These are phyloP conservation scores for Daldinia sp. DNA, from an alignment of 2,329 filamentous ascomycete genomes.

Conservation along the genomic window DNA sequence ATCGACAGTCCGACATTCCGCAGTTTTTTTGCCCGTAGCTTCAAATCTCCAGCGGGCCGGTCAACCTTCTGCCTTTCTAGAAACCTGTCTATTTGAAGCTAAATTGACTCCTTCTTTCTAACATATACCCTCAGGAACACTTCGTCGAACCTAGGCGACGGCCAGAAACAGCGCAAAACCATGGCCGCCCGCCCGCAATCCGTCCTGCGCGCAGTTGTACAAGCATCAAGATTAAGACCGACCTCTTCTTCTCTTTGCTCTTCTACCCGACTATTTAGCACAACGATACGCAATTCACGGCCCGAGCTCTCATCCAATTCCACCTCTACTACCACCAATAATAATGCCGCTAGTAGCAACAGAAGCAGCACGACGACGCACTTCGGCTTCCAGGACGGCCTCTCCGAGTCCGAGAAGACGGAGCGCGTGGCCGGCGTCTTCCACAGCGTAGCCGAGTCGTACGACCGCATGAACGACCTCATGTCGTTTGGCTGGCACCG, in stretches of 20 bases:
- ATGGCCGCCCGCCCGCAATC: constrained; percentile 47
- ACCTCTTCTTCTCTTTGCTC: constrained; percentile 20
- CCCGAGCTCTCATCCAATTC: constrained; percentile 36
- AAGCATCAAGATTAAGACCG: constrained; percentile 35
- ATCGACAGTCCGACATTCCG: constrained; percentile 27
- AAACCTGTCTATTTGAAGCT: constrained; percentile 11
- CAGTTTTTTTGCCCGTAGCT: constrained; percentile 6
- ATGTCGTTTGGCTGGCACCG: constrained; percentile 99
- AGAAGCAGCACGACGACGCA: constrained; percentile 73
- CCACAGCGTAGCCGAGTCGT: constrained; percentile 91
- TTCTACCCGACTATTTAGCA: constrained; percentile 41
- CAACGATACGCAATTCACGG: constrained; percentile 39
- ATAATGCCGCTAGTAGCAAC: constrained; percentile 27
- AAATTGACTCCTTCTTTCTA: not conserved
- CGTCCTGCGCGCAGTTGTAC: constrained; percentile 44
- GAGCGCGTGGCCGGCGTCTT: constrained; percentile 85
- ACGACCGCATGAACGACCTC: constrained; percentile 98
- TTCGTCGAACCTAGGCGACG: constrained; percentile 30
- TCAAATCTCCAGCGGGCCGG: not conserved
- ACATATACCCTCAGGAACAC: constrained; percentile 8
- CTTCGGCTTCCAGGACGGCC: constrained; percentile 85
- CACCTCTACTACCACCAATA: constrained; percentile 42
- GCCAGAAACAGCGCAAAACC: constrained; percentile 33
- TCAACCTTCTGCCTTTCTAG: not conserved
- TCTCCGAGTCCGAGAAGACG: constrained; percentile 82